Evolutionary conservation across 495 filamentous ascomycete genomes (phyloP).

Genomic region (Aspergillus leporis): DNA sequence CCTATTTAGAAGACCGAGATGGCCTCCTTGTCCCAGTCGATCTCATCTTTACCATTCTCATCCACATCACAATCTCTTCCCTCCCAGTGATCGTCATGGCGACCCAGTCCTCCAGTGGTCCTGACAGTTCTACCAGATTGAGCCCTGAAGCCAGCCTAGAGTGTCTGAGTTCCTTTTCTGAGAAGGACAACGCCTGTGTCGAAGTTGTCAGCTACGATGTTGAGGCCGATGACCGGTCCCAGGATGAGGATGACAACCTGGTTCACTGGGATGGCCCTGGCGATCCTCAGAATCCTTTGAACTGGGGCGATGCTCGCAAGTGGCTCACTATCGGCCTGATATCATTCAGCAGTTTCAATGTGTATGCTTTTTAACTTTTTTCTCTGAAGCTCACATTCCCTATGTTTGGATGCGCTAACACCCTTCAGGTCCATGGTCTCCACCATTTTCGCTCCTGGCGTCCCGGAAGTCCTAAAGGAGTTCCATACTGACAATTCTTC

Average conservation of each 20-base stretch:
- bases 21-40: background rate
- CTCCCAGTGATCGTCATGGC: background rate
- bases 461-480: constrained; percentile 49
- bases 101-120: background rate
- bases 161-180: background rate
- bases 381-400: background rate
- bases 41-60: background rate
- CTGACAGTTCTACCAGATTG: background rate
- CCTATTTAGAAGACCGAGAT: constrained; percentile 5
- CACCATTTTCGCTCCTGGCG: constrained; percentile 59
- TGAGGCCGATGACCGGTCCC: constrained; percentile 4
- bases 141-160: background rate
- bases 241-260: constrained; percentile 10
- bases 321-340: constrained; percentile 44
- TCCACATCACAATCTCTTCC: background rate
- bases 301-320: constrained; percentile 43
- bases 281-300: constrained; percentile 41
- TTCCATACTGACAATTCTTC: constrained; percentile 42
- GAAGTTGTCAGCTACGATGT: background rate
- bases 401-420: constrained; percentile 9
- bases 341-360: constrained; percentile 32
- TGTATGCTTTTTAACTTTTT: constrained; percentile 39
- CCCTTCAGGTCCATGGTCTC: constrained; percentile 47
- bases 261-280: constrained; percentile 23
- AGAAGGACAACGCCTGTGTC: constrained; percentile 8